Base-by-base conservation (phyloP, 2,329 filamentous ascomycete species). In the Colletotrichum sp. region DNA sequence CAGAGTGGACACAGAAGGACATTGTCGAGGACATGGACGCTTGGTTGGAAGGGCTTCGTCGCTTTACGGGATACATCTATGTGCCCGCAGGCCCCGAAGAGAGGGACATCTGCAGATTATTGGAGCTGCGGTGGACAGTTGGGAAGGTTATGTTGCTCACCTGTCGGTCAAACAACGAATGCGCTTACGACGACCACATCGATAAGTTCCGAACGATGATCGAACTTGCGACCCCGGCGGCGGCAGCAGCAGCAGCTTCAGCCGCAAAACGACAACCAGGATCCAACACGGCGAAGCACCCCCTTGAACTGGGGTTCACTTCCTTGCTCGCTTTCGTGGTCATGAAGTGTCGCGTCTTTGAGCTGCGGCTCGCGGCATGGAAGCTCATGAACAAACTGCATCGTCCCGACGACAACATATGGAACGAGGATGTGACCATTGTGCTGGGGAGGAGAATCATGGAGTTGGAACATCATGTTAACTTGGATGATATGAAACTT, bases 351-450 rank as follows among this genome's bases (percentile, higher is more conserved):
- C 73, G 70, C 6, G 5, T 15, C 4, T 26, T 75, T 8, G 30
- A 18, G 3, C 9, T 75, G 22, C 28, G 72, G 5, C 3, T 67
- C 8, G 34, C 18, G n/a, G 72, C 68, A 7, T 24, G 63, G 34
- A 71, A n/a, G 18, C 12, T 75, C 34, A 75, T 75, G 72, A 44
- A 36, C 32, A n/a, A 24, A 52, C 22, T 75, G n/a, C 22, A 30
- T 36, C 34, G 30, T 15, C 80, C 84, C 2, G 78, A 82, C 9
- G 85, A 87, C 71, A 86, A 86, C 39, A 68, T 88, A 0, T 88
- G 86, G 85, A 80, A 82, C 5, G 81, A 81, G 1, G 79, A 81
- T 6, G 77, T 81, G 28, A 81, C 84, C 32, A 78, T 82, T 0
- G 77, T 78, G 8, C 80, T 86, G 5, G 84, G 83, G 1, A 77